These are phyloP conservation scores for Fraxinus americana DNA, from an alignment of 257 asterid genomes.

Conservation along the genomic window DNA sequence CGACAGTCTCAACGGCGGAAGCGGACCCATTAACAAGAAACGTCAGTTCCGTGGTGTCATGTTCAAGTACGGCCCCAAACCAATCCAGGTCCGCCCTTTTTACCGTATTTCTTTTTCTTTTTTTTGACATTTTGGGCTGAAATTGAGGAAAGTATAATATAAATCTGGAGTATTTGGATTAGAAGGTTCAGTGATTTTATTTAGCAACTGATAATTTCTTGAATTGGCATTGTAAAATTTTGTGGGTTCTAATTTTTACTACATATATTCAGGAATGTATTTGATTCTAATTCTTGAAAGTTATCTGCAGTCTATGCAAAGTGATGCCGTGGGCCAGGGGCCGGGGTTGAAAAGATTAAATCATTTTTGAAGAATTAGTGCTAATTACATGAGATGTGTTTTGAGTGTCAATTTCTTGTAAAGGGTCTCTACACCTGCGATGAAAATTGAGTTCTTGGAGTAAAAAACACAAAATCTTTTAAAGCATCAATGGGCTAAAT, in stretches of 20 bases:
- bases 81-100: slow-evolving; percentile 61
- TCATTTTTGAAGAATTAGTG: neutral
- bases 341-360: neutral
- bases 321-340: neutral
- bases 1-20: slow-evolving; percentile 40
- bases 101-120: neutral
- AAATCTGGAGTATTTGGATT: neutral
- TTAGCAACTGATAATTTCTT: neutral
- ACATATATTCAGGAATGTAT: neutral
- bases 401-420: neutral
- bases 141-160: neutral
- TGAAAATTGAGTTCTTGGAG: neutral
- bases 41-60: slow-evolving; percentile 79
- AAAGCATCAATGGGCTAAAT: neutral
- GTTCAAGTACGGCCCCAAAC: slow-evolving; percentile 83
- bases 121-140: neutral
- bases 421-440: slow-evolving; percentile 4
- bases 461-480: neutral
- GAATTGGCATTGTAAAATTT: neutral
- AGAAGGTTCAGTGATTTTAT: neutral
- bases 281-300: neutral
- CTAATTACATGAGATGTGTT: neutral
- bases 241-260: neutral
- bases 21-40: slow-evolving; percentile 65
- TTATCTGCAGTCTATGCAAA: neutral